These are phyloP conservation scores for Tieghemiomyces parasiticus DNA, from an alignment of 192 early-diverging fungal species.

Conservation along the genomic window DNA sequence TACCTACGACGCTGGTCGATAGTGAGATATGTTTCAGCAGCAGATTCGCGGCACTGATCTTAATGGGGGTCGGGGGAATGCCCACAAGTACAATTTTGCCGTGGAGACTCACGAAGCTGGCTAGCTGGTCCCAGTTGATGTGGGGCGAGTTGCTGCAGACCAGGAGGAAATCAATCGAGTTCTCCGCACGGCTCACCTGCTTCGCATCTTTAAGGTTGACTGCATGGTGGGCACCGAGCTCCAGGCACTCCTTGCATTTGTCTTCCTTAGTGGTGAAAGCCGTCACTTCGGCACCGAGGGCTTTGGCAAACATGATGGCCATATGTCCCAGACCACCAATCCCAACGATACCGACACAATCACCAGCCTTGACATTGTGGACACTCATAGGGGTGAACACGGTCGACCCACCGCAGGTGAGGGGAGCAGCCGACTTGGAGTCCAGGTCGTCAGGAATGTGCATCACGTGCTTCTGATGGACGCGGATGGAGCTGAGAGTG, in stretches of 20 bases:
- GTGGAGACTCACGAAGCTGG: constrained; percentile 22
- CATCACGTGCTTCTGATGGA: not conserved
- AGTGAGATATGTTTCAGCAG: constrained; percentile 22
- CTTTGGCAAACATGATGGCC: constrained; percentile 3
- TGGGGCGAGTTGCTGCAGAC: constrained; percentile 21
- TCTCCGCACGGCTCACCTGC: not conserved
- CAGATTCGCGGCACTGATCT: constrained; percentile 19
- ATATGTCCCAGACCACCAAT: constrained; percentile 40
- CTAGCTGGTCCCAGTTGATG: constrained; percentile 20
- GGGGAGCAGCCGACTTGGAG: constrained; percentile 33
- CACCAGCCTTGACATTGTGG: constrained; percentile 28
- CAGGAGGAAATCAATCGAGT: not conserved
- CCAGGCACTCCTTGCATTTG: constrained; percentile 4
- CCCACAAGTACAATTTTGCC: constrained; percentile 41
- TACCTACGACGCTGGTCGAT: constrained; percentile 39
- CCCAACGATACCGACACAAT: constrained; percentile 42
- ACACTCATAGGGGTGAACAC: constrained; percentile 39
- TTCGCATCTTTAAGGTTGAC: not conserved
- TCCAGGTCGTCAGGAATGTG: constrained; percentile 21
- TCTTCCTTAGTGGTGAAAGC: not conserved
- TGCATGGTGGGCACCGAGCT: constrained; percentile 1
- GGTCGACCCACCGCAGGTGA: constrained; percentile 55
- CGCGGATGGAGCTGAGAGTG: not conserved
- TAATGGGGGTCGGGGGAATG: constrained; percentile 30
- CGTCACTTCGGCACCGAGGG: constrained; percentile 2